phyloP scores from a whole-genome alignment of 768 basidiomycete genomes.

The Serendipita indica region DNA sequence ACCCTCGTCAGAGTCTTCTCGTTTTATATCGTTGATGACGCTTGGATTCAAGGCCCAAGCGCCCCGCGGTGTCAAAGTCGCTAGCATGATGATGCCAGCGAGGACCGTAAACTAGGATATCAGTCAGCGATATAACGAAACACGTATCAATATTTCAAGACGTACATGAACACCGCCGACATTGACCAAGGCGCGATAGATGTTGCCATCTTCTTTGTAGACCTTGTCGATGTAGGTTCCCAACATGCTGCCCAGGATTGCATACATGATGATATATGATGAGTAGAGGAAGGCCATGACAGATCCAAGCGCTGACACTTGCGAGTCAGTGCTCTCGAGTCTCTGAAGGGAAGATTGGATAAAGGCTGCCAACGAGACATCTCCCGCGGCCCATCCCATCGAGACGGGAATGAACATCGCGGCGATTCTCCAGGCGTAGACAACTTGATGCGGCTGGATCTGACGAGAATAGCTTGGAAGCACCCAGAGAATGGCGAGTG shows the following conservation, averaged over 20 bases:
- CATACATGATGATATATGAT: constrained; percentile 7
- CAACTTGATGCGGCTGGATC: not conserved
- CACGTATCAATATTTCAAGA: not conserved
- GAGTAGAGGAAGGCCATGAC: constrained; percentile 1
- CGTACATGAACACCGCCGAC: not conserved
- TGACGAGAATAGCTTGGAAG: not conserved
- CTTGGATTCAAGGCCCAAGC: not conserved
- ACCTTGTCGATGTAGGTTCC: not conserved
- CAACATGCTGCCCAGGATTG: not conserved
- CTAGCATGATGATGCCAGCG: not conserved
- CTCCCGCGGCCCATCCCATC: not conserved
- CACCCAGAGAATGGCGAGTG: not conserved
- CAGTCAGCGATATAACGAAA: not conserved
- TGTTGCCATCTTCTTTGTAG: not conserved
- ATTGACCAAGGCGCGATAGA: constrained; percentile 1
- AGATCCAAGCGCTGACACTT: not conserved
- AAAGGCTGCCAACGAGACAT: not conserved
- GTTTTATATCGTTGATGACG: not conserved
- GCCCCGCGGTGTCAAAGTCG: not conserved
- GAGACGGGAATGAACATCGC: not conserved
- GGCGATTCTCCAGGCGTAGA: not conserved
- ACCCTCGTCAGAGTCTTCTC: not conserved
- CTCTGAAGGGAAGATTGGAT: not conserved
- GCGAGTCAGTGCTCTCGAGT: not conserved
- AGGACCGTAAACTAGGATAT: not conserved